A percentile compares a stretch with the other conserved stretches of the same genome.
These are phyloP conservation scores for Leishmania tropica DNA, from an alignment of 208 protist genomes.

Conservation along the genomic window DNA sequence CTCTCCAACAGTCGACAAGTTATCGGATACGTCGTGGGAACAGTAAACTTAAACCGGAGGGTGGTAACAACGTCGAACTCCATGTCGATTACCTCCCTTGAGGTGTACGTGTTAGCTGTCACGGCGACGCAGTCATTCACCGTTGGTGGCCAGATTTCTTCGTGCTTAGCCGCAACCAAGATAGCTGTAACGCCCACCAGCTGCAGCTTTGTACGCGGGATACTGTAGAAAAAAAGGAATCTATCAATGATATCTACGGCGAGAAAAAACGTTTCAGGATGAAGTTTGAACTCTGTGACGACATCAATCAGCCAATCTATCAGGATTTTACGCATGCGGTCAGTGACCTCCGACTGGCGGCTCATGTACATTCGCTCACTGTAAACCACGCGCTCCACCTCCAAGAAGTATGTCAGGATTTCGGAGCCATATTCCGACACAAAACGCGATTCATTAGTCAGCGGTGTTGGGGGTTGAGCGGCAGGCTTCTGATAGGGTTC, in stretches of 20 bases:
- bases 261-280: conserved; percentile 96
- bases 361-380: conserved; percentile 52
- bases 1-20: conserved; percentile 53
- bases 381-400: conserved; percentile 56
- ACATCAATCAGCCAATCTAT: conserved; percentile 98
- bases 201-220: conserved; percentile 78
- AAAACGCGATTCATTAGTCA: conserved; percentile 11
- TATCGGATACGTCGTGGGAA: conserved; percentile 75
- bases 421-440: conserved; percentile 65
- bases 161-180: conserved; percentile 91
- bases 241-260: conserved; percentile 97
- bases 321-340: conserved; percentile 96
- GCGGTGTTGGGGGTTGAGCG: neutral
- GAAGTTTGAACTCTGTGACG: conserved; percentile 93
- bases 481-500: conserved; percentile 13
- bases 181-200: conserved; percentile 88
- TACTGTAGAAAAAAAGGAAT: conserved; percentile 67
- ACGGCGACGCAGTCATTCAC: conserved; percentile 95
- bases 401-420: conserved; percentile 75
- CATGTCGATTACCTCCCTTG: conserved; percentile 79
- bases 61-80: conserved; percentile 66
- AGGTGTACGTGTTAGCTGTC: conserved; percentile 89
- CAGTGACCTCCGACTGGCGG: conserved; percentile 92
- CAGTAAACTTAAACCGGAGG: conserved; percentile 75
- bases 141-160: conserved; percentile 88